A percentile compares a stretch with the other conserved stretches of the same genome.
phyloP scores from a whole-genome alignment of 192 early-diverging fungal species.

The Podila minutissima region DNA sequence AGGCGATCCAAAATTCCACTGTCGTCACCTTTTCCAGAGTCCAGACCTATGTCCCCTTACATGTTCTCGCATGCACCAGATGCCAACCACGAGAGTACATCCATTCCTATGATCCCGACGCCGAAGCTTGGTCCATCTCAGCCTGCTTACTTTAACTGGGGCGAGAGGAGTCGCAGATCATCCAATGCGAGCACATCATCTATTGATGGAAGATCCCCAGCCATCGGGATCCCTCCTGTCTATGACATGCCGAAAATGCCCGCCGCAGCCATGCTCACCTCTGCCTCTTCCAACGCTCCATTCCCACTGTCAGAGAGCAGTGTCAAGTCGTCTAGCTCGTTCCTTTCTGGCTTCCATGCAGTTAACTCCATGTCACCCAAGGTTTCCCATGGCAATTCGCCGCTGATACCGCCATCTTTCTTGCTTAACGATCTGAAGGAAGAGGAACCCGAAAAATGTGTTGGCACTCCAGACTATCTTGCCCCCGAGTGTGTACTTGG shows the following conservation, averaged over 20 bases:
- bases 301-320: slow-evolving; percentile 48
- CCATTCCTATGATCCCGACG: slow-evolving; percentile 49
- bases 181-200: slow-evolving; percentile 58
- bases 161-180: slow-evolving; percentile 56
- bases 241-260: slow-evolving; percentile 40
- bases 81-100: slow-evolving; percentile 13
- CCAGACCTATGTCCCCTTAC: slow-evolving; percentile 42
- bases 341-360: slow-evolving; percentile 26
- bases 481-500: slow-evolving; percentile 90
- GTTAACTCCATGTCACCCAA: slow-evolving; percentile 35
- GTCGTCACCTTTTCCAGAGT: slow-evolving; percentile 38
- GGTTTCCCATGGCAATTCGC: slow-evolving; percentile 35
- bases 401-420: slow-evolving; percentile 53
- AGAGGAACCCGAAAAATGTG: slow-evolving; percentile 64
- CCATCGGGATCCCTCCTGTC: slow-evolving; percentile 15
- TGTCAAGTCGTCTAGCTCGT: slow-evolving; percentile 48
- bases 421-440: slow-evolving; percentile 58
- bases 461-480: slow-evolving; percentile 91
- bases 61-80: slow-evolving; percentile 36
- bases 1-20: slow-evolving; percentile 21
- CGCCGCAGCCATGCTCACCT: slow-evolving; percentile 34
- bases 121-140: slow-evolving; percentile 44
- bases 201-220: slow-evolving; percentile 37
- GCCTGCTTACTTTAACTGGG: slow-evolving; percentile 45
- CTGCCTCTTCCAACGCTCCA: slow-evolving; percentile 31